A percentile compares a stretch with the other conserved stretches of the same genome.
Conservation (phyloP, 2,329 filamentous ascomycete species). For the Talaromyces piceae region DNA sequence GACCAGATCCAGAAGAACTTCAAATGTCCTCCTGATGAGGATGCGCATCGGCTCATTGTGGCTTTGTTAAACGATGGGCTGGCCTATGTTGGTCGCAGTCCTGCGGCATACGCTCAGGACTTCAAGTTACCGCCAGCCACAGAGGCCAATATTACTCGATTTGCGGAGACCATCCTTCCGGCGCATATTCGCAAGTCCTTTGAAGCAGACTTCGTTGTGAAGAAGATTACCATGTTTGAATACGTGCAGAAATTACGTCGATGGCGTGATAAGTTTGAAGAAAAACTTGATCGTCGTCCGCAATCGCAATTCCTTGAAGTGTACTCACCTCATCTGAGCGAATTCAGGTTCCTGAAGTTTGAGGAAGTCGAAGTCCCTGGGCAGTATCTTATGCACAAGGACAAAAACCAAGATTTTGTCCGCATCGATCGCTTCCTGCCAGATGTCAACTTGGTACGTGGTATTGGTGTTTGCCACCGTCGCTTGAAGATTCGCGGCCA, state of each 20-base stretch:
- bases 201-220: constrained; percentile 90
- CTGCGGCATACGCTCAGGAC: constrained; percentile 77
- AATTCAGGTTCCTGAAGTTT: constrained; percentile 96
- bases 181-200: constrained; percentile 93
- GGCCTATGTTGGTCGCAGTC: constrained; percentile 83
- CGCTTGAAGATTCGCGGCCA: constrained; percentile 93
- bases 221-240: constrained; percentile 95
- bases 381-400: constrained; percentile 93
- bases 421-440: constrained; percentile 95
- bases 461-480: constrained; percentile 83
- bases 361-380: constrained; percentile 97
- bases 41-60: constrained; percentile 96
- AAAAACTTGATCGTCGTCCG: constrained; percentile 82
- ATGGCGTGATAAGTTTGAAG: constrained; percentile 97
- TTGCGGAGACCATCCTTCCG: constrained; percentile 92
- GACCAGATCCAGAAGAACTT: constrained; percentile 99
- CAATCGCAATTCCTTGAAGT: constrained; percentile 68
- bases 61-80: constrained; percentile 92
- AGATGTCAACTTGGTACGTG: constrained; percentile 85
- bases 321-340: constrained; percentile 85
- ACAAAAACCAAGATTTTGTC: constrained; percentile 98
- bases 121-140: constrained; percentile 85
- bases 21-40: constrained; percentile 96
- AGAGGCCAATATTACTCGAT: constrained; percentile 92
- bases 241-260: constrained; percentile 95